Evolutionary conservation across 345 rosid species (phyloP), one percentile per base, ranked within the genome.

Genomic region (Citrus cavaleriei): DNA sequence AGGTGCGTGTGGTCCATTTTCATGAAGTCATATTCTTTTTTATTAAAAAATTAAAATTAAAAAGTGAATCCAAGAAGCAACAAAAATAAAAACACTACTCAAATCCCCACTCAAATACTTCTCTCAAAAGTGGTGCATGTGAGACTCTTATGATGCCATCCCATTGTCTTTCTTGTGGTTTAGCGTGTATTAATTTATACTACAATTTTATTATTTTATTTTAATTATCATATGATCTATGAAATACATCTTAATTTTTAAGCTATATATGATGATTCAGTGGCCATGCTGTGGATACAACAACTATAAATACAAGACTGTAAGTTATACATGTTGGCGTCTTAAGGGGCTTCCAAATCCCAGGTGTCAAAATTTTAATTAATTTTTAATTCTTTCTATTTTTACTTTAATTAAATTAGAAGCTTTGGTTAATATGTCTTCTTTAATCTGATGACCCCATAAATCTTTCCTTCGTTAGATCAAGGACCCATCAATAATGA

Each of bases 111-210:
- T 88, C 85, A 79, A 84, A 69, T 67, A 62, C 78, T 76, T 74
- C 58, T 51, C 57, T 58, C 61, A 73, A 65, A 86, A 85, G 84
- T 18, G 82, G 76, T 75, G 91, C 91, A 89, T 87, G 92, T 90
- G 89, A 63, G 81, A 77, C 18, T 10, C 84, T 89, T 84, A 87
- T 89, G 68, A 85, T 89, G 90, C 87, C 72, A 42, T 83, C 68
- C 78, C 82, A 70, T 89, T 89, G 92, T 90, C 94, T 87, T 76
- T 86, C 83, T 80, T 78, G 88, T 81, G 84, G 81, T 83, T 78
- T 74, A 84, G 49, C 75, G 74, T 79, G 80, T 64, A 42, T 55
- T 81, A 70, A 42, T 64, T 18, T 74, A 58, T 57, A 21, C 18
- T 57, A 6, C 19, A 32, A 28, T 70, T 2, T 18, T 57, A 40